Base-by-base conservation (phyloP, 805 yeast genomes). In the Schwanniomyces sp. region DNA sequence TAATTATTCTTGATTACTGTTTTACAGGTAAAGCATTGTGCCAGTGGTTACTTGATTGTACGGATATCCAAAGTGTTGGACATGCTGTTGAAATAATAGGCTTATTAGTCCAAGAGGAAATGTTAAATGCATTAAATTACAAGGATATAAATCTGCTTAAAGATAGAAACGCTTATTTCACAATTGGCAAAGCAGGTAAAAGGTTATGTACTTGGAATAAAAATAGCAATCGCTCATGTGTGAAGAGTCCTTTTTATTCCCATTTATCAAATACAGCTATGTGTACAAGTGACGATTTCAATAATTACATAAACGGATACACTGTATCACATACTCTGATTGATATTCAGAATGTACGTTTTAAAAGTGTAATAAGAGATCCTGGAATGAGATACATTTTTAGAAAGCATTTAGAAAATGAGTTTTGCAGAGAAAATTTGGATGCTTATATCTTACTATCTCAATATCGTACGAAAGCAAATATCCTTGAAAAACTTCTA, bases 21-120 rank as follows among this genome's bases (percentile, higher is more conserved):
- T 75, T 88, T 51, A 77, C 87, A 1, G 95, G 97, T 0, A 86
- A 86, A 55, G 86, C 94, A 0, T 70, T 86, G 0, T 78, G 84
- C 65, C 97, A 91, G 58, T 92, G 96, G 96, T 58, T 92, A 6
- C 76, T 86, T 81, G 98, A 92, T 52, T 91, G 97, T 59, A 87
- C 96, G 0, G 94, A 88, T 57, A 71, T 85, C 1, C 62, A 83
- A 53, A 75, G 75, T 44, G 59, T 66, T 0, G 67, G 69, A 10
- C 88, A 82, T 49, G 86, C 89, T 0, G 58, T 70, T 0, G 76
- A 76, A 18, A 64, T 86, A 10, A 80, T 84, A 0, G 70, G 75
- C 4, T 58, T 80, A 10, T 76, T 87, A 48, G 52, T 79, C 32
- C 75, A 71, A 41, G 55, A 69, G 36, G 76, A 75, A 0, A 61